phyloP scores from a whole-genome alignment of 2,329 filamentous ascomycete species.

The Macrophomina tecta region DNA sequence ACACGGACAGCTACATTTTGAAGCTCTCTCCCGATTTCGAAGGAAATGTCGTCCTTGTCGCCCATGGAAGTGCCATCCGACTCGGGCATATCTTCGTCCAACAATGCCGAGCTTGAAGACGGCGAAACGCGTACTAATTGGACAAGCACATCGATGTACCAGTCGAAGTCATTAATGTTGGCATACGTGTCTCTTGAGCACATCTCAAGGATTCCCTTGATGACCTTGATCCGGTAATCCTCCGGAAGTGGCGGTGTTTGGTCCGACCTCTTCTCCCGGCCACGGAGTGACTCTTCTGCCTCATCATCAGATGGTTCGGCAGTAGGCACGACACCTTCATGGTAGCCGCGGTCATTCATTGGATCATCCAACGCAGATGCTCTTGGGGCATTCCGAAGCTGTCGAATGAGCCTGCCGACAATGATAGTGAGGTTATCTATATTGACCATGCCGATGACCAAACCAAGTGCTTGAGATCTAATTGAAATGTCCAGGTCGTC shows the following conservation, averaged over 20 bases:
- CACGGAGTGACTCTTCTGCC: conserved; percentile 61
- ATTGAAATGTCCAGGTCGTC: conserved; percentile 97
- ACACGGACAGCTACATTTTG: conserved; percentile 93
- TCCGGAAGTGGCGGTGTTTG: conserved; percentile 72
- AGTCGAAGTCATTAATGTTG: conserved; percentile 89
- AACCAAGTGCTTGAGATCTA: conserved; percentile 85
- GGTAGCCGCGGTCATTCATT: conserved; percentile 54
- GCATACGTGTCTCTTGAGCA: conserved; percentile 88
- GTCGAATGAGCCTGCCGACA: conserved; percentile 84
- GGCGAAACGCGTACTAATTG: conserved; percentile 78
- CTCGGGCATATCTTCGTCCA: conserved; percentile 19
- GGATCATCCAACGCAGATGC: conserved; percentile 54
- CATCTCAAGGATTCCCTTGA: conserved; percentile 83
- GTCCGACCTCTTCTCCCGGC: conserved; percentile 54
- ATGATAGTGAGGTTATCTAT: conserved; percentile 83
- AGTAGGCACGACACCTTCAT: conserved; percentile 52
- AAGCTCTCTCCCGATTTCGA: conserved; percentile 81
- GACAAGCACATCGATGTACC: conserved; percentile 91
- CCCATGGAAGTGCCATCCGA: conserved; percentile 32
- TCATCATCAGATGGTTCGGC: conserved; percentile 65
- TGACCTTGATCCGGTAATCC: conserved; percentile 84
- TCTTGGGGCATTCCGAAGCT: conserved; percentile 72
- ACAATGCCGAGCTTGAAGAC: conserved; percentile 42
- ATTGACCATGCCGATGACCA: conserved; percentile 93
- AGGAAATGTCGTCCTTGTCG: conserved; percentile 58